These are phyloP conservation scores for Murraya koenigii DNA, from an alignment of 345 rosid species.

Conservation along the genomic window DNA sequence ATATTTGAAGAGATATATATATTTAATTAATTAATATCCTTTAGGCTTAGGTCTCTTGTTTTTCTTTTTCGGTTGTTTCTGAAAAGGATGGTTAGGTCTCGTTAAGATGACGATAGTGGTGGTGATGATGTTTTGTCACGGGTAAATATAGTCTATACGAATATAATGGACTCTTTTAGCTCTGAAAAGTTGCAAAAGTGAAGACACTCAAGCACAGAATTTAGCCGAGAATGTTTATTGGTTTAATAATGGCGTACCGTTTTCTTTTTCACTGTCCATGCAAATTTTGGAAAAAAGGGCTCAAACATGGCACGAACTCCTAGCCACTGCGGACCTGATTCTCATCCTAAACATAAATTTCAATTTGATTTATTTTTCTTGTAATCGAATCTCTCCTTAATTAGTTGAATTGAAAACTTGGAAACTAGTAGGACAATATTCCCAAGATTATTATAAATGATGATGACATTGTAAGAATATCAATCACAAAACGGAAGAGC, in stretches of 20 bases:
- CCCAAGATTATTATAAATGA: not conserved
- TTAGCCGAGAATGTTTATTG: not conserved
- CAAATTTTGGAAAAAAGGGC: not conserved
- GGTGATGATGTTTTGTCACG: not conserved
- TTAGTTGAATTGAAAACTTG: no score
- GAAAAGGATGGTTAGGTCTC: no score
- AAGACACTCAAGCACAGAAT: not conserved
- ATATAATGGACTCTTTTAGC: not conserved
- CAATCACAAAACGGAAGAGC: not conserved
- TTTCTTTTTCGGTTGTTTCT: no score
- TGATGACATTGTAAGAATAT: not conserved
- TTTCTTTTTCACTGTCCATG: not conserved
- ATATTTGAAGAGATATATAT: no score
- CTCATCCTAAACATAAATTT: not conserved
- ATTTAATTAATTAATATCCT: no score
- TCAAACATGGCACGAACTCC: not conserved
- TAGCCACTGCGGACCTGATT: not conserved
- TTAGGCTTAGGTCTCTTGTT: no score
- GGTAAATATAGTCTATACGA: not conserved
- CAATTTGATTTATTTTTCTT: not conserved
- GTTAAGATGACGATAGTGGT: not conserved
- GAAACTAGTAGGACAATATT: no score
- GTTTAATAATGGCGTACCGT: not conserved
- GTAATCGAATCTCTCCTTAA: no score
- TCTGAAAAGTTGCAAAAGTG: not conserved